Conservation (phyloP, 2,329 filamentous ascomycete species). For the Xylariaceae sp. region DNA sequence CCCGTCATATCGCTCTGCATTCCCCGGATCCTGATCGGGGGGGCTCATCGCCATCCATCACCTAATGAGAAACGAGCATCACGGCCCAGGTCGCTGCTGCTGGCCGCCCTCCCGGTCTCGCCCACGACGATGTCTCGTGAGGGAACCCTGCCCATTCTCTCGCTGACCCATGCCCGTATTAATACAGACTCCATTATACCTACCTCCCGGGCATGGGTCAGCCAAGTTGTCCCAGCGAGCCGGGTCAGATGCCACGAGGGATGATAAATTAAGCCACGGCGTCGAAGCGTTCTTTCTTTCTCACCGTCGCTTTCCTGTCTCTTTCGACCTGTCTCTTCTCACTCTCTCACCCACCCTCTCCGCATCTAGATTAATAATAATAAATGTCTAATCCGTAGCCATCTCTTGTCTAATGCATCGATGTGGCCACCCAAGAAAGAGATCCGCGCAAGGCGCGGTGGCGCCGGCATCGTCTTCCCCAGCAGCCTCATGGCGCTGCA, state of each 20-base stretch:
- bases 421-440: not conserved
- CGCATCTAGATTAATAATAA: no score
- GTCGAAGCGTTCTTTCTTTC: constrained; percentile 5
- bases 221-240: constrained; percentile 24
- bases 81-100: constrained; percentile 1
- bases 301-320: not conserved
- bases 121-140: constrained; percentile 7
- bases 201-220: constrained; percentile 16
- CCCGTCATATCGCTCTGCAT: constrained; percentile 4
- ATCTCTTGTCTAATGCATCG: not conserved
- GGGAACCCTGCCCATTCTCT: constrained; percentile 17
- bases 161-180: not conserved
- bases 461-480: constrained; percentile 4
- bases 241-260: constrained; percentile 27
- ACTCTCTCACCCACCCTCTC: no score
- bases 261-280: constrained; percentile 12
- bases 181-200: not conserved
- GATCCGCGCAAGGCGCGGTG: constrained; percentile 9
- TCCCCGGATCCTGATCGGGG: not conserved
- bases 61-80: constrained; percentile 4
- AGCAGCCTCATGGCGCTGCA: not conserved
- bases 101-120: constrained; percentile 6
- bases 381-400: no score
- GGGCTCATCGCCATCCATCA: constrained; percentile 2
- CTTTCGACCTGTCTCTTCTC: not conserved